A percentile compares a stretch with the other conserved stretches of the same genome.
Evolutionary conservation across 768 basidiomycete species (phyloP).

Genomic region (Hericium coralloides): DNA sequence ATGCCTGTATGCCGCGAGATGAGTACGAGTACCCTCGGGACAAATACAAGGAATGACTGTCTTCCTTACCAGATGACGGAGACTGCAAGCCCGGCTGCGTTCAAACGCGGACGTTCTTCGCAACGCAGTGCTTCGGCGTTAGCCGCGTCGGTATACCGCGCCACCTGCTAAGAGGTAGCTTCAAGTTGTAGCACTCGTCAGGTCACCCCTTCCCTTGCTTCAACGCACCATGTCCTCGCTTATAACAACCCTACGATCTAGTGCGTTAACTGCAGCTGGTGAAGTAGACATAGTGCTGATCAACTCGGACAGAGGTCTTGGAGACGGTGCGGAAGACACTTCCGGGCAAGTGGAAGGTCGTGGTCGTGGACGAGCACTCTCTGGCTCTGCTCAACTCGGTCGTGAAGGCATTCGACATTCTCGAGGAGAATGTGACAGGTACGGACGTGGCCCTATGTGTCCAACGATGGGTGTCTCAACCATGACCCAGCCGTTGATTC

Average conservation of each 20-base stretch:
- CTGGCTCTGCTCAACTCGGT: conserved; percentile 78
- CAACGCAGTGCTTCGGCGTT: too few species aligned
- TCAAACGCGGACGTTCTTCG: too few species aligned
- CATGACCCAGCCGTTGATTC: conserved; percentile 73
- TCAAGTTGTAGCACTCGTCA: too few species aligned
- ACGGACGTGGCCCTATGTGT: conserved; percentile 24
- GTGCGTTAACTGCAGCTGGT: conserved; percentile 19
- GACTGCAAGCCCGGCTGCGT: too few species aligned
- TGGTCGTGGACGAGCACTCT: conserved; percentile 92
- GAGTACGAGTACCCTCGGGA: too few species aligned
- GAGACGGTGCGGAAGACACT: conserved; percentile 78
- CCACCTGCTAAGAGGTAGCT: too few species aligned
- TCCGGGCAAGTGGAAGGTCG: conserved; percentile 93
- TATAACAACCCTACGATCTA: conserved; percentile 31
- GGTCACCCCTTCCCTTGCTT: neutral
- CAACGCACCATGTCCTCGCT: conserved; percentile 27
- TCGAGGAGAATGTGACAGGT: conserved; percentile 96
- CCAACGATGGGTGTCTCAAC: too few species aligned
- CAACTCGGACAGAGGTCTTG: conserved; percentile 56
- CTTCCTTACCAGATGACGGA: too few species aligned
- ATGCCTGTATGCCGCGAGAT: too few species aligned
- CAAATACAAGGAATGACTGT: too few species aligned
- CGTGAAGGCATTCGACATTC: conserved; percentile 87
- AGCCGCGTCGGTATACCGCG: too few species aligned
- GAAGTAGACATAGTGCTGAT: neutral